Evolutionary conservation across 805 yeast species (phyloP).

Genomic region (Spathaspora girioi): DNA sequence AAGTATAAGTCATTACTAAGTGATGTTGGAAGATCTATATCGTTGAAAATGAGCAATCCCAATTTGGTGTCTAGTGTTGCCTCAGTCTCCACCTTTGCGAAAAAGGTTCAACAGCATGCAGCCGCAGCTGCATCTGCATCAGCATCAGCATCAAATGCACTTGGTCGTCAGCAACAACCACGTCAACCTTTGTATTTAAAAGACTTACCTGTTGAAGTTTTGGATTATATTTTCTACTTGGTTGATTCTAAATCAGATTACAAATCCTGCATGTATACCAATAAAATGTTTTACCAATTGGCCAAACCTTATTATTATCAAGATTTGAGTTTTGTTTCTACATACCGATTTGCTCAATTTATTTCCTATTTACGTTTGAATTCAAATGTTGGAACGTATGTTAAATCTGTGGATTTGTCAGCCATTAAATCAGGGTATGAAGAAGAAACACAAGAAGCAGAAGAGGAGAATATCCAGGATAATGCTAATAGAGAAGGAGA

Average conservation of each 20-base stretch:
- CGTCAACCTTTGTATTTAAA: constrained; percentile 14
- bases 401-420: constrained; percentile 59
- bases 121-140: not conserved
- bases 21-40: constrained; percentile 45
- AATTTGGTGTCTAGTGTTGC: constrained; percentile 9
- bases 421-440: constrained; percentile 31
- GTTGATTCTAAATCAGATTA: constrained; percentile 34
- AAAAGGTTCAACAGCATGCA: not conserved
- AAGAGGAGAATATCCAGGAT: not conserved
- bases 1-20: constrained; percentile 45
- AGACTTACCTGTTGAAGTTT: constrained; percentile 43
- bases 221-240: constrained; percentile 32
- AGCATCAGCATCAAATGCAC: not conserved
- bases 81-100: not conserved
- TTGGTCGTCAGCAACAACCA: not conserved
- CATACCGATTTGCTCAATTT: constrained; percentile 79
- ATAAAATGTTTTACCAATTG: constrained; percentile 45
- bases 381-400: constrained; percentile 52
- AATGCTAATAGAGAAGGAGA: not conserved
- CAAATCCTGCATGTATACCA: constrained; percentile 44
- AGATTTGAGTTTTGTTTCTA: constrained; percentile 55
- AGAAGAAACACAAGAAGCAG: constrained; percentile 13
- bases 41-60: constrained; percentile 25
- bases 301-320: constrained; percentile 55
- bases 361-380: constrained; percentile 61